These are phyloP conservation scores for Chimonanthus salicifolius DNA, from an alignment of 164 flowering plant species.

Conservation along the genomic window DNA sequence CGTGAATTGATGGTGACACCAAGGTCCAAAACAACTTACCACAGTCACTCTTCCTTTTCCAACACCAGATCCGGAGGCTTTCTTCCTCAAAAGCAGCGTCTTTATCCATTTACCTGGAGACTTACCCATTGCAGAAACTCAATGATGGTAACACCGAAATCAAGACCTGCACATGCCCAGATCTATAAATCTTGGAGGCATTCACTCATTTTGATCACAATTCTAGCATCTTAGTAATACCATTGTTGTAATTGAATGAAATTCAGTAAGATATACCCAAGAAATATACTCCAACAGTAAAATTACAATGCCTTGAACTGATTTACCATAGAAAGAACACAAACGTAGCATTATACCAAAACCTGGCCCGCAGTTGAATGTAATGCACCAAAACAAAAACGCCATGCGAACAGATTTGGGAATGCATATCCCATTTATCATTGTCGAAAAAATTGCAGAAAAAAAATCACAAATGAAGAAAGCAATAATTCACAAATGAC, in stretches of 20 bases:
- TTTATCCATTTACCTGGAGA: constrained; percentile 91
- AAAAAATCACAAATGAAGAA: not conserved
- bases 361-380: not conserved
- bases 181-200: not conserved
- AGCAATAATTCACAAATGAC: not conserved
- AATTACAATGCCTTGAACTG: not conserved
- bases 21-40: constrained; percentile 6
- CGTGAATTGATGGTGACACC: not conserved
- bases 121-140: constrained; percentile 52
- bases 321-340: not conserved
- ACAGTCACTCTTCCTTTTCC: constrained; percentile 49
- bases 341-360: not conserved
- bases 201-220: not conserved
- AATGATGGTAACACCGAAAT: not conserved
- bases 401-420: not conserved
- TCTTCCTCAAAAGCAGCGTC: constrained; percentile 77
- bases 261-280: not conserved
- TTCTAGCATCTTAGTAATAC: not conserved
- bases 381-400: not conserved
- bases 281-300: not conserved
- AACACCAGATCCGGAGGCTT: constrained; percentile 48
- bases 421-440: not conserved
- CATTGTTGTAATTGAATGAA: not conserved
- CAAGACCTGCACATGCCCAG: constrained; percentile 4
- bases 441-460: not conserved